Conservation (phyloP, 2,329 filamentous ascomycete species). For the Aquanectria penicillioides region DNA sequence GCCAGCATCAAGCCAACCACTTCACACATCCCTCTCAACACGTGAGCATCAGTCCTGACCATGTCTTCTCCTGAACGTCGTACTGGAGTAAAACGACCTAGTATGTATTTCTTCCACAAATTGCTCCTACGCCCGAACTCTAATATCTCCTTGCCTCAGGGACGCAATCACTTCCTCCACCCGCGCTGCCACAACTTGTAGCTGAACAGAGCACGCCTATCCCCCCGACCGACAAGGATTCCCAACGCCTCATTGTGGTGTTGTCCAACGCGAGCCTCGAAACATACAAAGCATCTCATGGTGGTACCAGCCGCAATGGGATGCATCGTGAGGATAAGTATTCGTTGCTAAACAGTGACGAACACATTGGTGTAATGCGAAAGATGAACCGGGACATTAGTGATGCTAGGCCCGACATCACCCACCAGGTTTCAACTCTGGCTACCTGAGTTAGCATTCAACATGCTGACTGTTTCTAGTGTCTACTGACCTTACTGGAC, state of each 20-base stretch:
- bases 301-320: constrained; percentile 70
- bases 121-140: constrained; percentile 13
- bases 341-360: constrained; percentile 96
- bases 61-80: constrained; percentile 55
- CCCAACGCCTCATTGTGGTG: constrained; percentile 91
- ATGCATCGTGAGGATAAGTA: constrained; percentile 90
- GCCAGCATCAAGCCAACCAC: too few relatives aligned
- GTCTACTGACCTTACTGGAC: constrained; percentile 94
- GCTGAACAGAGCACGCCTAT: constrained; percentile 93
- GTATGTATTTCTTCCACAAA: constrained; percentile 44
- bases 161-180: constrained; percentile 95
- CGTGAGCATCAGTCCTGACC: constrained; percentile 23
- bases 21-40: too few relatives aligned
- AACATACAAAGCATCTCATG: constrained; percentile 91
- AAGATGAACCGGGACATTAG: constrained; percentile 99
- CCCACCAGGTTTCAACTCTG: constrained; percentile 81
- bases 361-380: constrained; percentile 98
- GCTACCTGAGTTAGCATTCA: constrained; percentile 51
- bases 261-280: constrained; percentile 97
- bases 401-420: constrained; percentile 96
- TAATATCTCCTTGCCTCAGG: constrained; percentile 59
- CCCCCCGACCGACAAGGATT: constrained; percentile 85
- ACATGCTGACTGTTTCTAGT: constrained; percentile 70
- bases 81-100: constrained; percentile 55
- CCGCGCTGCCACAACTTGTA: constrained; percentile 88